A percentile compares a stretch with the other conserved stretches of the same genome.
These are phyloP conservation scores for Salvia miltiorrhiza DNA, from an alignment of 257 asterid genomes.

Conservation along the genomic window DNA sequence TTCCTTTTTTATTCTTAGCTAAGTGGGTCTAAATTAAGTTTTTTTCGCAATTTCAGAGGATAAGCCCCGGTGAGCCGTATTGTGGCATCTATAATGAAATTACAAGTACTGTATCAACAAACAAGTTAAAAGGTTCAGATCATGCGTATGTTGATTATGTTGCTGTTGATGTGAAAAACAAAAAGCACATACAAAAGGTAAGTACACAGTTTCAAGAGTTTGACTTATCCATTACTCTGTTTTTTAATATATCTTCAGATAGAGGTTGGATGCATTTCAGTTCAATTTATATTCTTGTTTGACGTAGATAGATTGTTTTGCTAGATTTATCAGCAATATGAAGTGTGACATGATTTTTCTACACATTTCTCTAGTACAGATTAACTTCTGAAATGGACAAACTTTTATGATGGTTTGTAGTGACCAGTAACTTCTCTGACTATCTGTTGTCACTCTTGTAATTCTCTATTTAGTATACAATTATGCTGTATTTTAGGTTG, in stretches of 20 bases:
- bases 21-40: not conserved
- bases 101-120: slow-evolving; percentile 38
- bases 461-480: too few species aligned
- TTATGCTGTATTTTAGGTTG: too few species aligned
- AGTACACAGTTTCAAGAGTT: slow-evolving; percentile 16
- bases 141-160: slow-evolving; percentile 78
- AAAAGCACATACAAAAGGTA: slow-evolving; percentile 68
- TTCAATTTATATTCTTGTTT: not conserved
- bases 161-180: slow-evolving; percentile 74
- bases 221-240: not conserved
- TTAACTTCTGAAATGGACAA: too few species aligned
- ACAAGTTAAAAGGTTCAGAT: slow-evolving; percentile 69
- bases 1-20: not conserved
- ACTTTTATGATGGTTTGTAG: too few species aligned
- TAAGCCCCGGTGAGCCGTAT: slow-evolving; percentile 65
- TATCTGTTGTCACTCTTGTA: too few species aligned
- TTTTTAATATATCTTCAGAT: not conserved
- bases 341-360: too few species aligned
- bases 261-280: not conserved
- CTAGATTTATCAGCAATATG: not conserved
- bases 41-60: slow-evolving; percentile 52
- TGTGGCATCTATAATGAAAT: slow-evolving; percentile 59
- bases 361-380: too few species aligned
- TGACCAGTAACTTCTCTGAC: too few species aligned
- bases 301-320: not conserved